Percentiles rank a stretch among this genome's conserved stretches.
Conservation (phyloP, 805 yeast genomes). For the Blastobotrys attinorum region DNA sequence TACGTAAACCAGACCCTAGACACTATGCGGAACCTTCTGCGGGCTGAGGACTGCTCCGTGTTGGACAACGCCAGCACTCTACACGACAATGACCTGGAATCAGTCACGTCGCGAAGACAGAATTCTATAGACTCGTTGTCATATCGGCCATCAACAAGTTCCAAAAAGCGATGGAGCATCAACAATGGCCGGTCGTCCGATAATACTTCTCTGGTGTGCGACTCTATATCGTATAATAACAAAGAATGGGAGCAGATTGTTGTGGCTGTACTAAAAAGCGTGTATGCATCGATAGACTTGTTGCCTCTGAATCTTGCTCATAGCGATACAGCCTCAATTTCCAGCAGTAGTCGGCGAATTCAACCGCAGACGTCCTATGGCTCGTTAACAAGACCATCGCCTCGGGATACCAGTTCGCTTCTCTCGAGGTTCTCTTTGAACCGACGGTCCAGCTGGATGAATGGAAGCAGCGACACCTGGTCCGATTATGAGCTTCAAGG, state of each 20-base stretch:
- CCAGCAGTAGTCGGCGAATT: neutral
- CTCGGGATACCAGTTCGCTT: constrained; percentile 1
- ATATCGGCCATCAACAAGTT: constrained; percentile 4
- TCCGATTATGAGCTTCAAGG: constrained; percentile 17
- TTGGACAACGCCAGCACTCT: neutral
- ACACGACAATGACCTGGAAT: constrained; percentile 2
- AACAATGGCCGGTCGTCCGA: neutral
- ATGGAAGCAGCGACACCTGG: constrained; percentile 13
- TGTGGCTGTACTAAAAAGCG: constrained; percentile 13
- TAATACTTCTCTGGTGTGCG: constrained; percentile 9
- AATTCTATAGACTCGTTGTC: constrained; percentile 6
- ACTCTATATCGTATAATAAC: constrained; percentile 4
- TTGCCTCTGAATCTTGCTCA: constrained; percentile 18
- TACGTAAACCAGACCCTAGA: constrained; percentile 20
- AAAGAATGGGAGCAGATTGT: constrained; percentile 19
- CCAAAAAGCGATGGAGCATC: constrained; percentile 13
- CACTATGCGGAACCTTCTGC: constrained; percentile 13
- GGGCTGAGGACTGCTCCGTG: constrained; percentile 8
- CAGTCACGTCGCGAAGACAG: neutral
- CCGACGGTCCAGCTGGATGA: constrained; percentile 17
- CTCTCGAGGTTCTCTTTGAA: constrained; percentile 3
- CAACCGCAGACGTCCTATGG: constrained; percentile 13
- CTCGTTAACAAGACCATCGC: neutral
- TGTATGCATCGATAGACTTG: constrained; percentile 19
- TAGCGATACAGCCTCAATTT: neutral